Evolutionary conservation across 352 stramenopile genomes (phyloP), one percentile per base, ranked within the genome.

Genomic region (Peronospora tabacina): DNA sequence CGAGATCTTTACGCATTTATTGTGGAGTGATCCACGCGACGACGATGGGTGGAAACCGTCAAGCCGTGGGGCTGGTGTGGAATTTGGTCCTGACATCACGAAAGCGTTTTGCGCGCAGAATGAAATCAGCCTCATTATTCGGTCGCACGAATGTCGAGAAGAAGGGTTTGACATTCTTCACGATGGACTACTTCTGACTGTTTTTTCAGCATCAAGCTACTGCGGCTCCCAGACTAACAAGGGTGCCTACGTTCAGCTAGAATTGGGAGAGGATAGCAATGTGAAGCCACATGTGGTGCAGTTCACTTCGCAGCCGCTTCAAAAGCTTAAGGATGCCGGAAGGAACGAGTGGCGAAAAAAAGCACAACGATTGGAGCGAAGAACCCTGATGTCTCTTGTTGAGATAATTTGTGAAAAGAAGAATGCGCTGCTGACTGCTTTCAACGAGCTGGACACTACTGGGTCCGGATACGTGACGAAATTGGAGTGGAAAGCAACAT

Each of bases 41-140:
- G 58, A 68, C 35, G 63, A 84, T 1, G 79, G 79, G 0, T 86
- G 68, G 61, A 70, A 73, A 8, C 58, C 78, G 2, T 91, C 77
- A 6, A 79, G 76, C 7, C 67, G 88, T 60, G 88, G 91, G 4
- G 89, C 88, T 29, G 91, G 91, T 5, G 79, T 96, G n/a, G 85
- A 96, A 52, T 97, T 97, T 55, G 91, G 91, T 7, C 82, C 82
- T 3, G 83, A 97, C 45, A 87, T 97, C n/a, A 97, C 89, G 0
- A 76, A 89, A 43, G 63, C 73, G 2, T 97, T 97, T 61, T 94
- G 89, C 17, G 48, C 69, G 10, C 52, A 74, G 8, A 97, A 97
- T 56, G 60, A 76, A 26, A 58, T 97, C 10, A 87, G 68, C 29
- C 64, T 97, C 2, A 79, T 97, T 19, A 95, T 97, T 58, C 85